Base-by-base conservation (phyloP, 2,329 filamentous ascomycete genomes). In the Ophiosphaerella korrae region DNA sequence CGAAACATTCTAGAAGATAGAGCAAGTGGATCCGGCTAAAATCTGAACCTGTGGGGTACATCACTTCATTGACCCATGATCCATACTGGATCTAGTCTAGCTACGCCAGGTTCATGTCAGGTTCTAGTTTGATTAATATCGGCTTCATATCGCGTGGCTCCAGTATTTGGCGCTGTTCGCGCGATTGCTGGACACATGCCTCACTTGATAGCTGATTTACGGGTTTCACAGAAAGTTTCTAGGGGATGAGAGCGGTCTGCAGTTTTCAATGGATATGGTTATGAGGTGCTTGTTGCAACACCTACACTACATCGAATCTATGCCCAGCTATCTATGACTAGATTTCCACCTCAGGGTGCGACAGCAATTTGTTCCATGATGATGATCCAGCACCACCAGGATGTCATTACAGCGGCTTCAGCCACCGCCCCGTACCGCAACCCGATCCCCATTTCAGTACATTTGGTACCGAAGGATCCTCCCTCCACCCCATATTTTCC, bases 361-460 rank as follows among this genome's bases (percentile, higher is more conserved):
- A 21, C 18, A 12, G 37, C 21, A 18, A 24, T 11, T 24, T 21
- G 16, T 39, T 21, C 13, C 37, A 12, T 29, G 36, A 37, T 21
- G 31, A 29, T 45, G 43, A 32, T 26, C 24, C 37, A 41, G 29
- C 26, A 23, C 41, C 36, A 23, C 26, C 3, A 11, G 32, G 26
- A 29, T 11, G 33, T 7, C n/a, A 31, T 39, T 29, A 7, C 26
- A 47, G 42, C 47, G 47, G 45, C 32, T 46, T 31, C 38, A 52
- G 38, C 40, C 39, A 54, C 42, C 45, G 42, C 42, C 21, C 53
- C 53, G 53, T 57, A 54, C 42, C 53, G 53, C 45, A 42, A 21
- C 42, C 21, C 33, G 38, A 26, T 26, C 18, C 5, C 18, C 5
- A 21, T 21, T 21, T 21, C 5, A 21, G 3, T 21, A 4, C 18